These are phyloP conservation scores for Candida odintsovae DNA, from an alignment of 805 yeast genomes.

Conservation along the genomic window DNA sequence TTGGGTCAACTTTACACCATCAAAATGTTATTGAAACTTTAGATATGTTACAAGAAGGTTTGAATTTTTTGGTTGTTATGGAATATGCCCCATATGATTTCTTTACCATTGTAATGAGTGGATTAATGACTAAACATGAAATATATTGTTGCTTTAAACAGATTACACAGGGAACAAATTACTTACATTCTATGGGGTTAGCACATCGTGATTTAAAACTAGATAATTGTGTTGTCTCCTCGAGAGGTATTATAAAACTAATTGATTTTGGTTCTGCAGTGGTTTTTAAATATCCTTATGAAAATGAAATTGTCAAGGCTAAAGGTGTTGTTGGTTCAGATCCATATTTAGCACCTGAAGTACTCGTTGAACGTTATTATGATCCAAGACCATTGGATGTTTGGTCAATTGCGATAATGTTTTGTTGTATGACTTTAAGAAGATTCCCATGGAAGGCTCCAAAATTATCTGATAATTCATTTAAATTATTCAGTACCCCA, in stretches of 20 bases:
- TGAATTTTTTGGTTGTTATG: slow-evolving; percentile 71
- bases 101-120: slow-evolving; percentile 89
- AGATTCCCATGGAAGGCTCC: slow-evolving; percentile 97
- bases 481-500: slow-evolving; percentile 51
- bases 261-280: slow-evolving; percentile 95
- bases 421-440: slow-evolving; percentile 80
- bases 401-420: slow-evolving; percentile 92
- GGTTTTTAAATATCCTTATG: slow-evolving; percentile 65
- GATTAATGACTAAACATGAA: slow-evolving; percentile 65
- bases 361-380: slow-evolving; percentile 50
- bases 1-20: slow-evolving; percentile 75
- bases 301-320: slow-evolving; percentile 53
- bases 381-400: slow-evolving; percentile 87
- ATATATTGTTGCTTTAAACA: slow-evolving; percentile 80
- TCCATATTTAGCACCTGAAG: slow-evolving; percentile 94
- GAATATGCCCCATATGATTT: slow-evolving; percentile 91
- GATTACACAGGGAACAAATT: slow-evolving; percentile 65
- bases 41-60: slow-evolving; percentile 69
- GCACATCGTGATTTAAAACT: slow-evolving; percentile 92
- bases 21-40: slow-evolving; percentile 75
- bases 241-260: slow-evolving; percentile 70
- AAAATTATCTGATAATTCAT: slow-evolving; percentile 68
- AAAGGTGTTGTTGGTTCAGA: slow-evolving; percentile 92
- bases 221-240: slow-evolving; percentile 85
- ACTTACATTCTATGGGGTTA: slow-evolving; percentile 74